These are phyloP conservation scores for Gastrolobium bilobum DNA, from an alignment of 306 rosid species.

Conservation along the genomic window DNA sequence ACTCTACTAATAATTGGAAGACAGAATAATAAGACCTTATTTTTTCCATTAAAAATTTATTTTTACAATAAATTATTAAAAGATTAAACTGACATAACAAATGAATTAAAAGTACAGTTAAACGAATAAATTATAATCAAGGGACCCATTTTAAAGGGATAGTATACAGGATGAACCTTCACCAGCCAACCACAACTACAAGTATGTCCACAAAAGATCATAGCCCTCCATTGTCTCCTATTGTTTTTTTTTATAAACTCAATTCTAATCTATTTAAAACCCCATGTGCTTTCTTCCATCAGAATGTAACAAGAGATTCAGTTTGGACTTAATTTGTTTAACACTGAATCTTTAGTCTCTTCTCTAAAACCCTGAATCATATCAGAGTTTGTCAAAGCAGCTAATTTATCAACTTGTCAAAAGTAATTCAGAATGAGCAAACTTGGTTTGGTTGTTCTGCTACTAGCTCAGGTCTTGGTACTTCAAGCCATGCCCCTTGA, in stretches of 20 bases:
- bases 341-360: not conserved
- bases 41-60: too few relatives aligned
- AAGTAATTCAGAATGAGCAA: constrained; percentile 57
- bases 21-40: too few relatives aligned
- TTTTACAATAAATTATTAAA: too few relatives aligned
- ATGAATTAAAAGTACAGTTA: too few relatives aligned
- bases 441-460: constrained; percentile 55
- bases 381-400: constrained; percentile 20
- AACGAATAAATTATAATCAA: constrained; percentile 1
- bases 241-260: not conserved
- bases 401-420: not conserved
- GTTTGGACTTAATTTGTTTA: not conserved
- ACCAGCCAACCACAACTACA: constrained; percentile 48
- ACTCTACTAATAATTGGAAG: too few relatives aligned
- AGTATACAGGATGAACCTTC: constrained; percentile 38
- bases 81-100: too few relatives aligned
- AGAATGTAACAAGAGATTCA: constrained; percentile 38
- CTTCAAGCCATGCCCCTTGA: constrained; percentile 55
- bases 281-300: constrained; percentile 1
- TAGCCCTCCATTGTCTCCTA: constrained; percentile 33
- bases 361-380: constrained; percentile 5
- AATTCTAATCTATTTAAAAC: constrained; percentile 43
- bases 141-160: constrained; percentile 51
- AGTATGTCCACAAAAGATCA: constrained; percentile 41
- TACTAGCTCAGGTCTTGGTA: constrained; percentile 55